Evolutionary conservation across 305 asterid species (phyloP), one percentile per base, ranked within the genome.

Genomic region (Coffea humblotiana): DNA sequence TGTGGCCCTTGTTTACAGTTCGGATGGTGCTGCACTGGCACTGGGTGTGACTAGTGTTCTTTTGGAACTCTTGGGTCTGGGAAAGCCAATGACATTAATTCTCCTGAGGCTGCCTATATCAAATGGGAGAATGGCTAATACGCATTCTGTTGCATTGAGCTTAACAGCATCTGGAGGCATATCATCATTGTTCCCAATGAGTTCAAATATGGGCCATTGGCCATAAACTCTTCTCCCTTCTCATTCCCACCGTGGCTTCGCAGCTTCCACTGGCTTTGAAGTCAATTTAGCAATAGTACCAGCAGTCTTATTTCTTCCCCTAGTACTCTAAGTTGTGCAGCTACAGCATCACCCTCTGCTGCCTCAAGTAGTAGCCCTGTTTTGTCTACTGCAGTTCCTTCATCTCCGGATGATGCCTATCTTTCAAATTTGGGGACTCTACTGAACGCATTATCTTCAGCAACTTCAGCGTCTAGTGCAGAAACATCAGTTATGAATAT

Each of bases 241-340:
- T 78, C 85, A 29, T 19, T 71, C 61, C 15, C 77, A 23, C 18
- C 67, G n/a, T n/a, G n/a, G n/a, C n/a, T n/a, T n/a, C n/a, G n/a
- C 73, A 71, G 43, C 64, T 49, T 71, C 83, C 25, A 75, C 63
- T 78, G 67, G 49, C 35, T 75, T 68, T 40, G 37, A 19, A 80
- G 77, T 67, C 74, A 75, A 25, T 47, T 67, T 83, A 92, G 82
- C 71, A 56, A 88, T 86, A 87, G 82, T 79, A 77, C 83, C 78
- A 86, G 83, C 90, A 84, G 85, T 91, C 83, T 76, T 77, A 82
- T 89, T 68, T 83, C 90, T 37, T 74, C 89, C 25, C 79, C 87
- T 35, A 49, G 79, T 74, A 40, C 75, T 27, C 40, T 40, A 13
- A 54, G 79, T 67, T 76, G 64, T 47, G 32, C 72, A 80, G 51